These are phyloP conservation scores for Backusella macrospora DNA, from an alignment of 192 early-diverging fungal genomes.

Conservation along the genomic window DNA sequence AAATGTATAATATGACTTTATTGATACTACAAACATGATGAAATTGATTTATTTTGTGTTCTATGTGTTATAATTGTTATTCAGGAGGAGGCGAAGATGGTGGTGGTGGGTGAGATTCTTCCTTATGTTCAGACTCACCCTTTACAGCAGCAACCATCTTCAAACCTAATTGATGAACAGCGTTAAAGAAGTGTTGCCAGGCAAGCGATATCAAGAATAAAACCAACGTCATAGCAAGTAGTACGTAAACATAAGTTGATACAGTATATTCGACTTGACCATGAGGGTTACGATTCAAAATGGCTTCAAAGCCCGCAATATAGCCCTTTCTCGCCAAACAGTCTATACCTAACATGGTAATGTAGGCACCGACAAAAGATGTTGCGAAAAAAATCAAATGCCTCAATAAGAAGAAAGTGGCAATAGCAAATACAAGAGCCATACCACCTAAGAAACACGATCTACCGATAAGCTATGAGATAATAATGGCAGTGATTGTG, in stretches of 20 bases:
- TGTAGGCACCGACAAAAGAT: not conserved
- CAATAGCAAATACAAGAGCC: not conserved
- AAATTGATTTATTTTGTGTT: too few relatives aligned
- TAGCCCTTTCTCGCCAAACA: not conserved
- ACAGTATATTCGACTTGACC: not conserved
- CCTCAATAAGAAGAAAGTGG: not conserved
- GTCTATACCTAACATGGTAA: not conserved
- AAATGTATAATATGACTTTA: too few relatives aligned
- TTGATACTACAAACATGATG: not conserved
- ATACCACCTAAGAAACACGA: not conserved
- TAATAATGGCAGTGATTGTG: not conserved
- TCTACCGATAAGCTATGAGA: not conserved
- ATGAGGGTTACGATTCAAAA: not conserved
- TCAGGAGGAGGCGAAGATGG: not conserved
- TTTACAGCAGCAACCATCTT: not conserved
- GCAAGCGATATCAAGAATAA: slow-evolving; percentile 17
- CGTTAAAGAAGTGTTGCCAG: not conserved
- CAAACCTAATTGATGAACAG: slow-evolving; percentile 22
- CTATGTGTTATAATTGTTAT: not conserved
- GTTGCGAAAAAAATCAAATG: not conserved
- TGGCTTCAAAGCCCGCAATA: not conserved
- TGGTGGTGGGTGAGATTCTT: not conserved
- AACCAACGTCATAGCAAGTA: not conserved
- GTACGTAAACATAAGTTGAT: not conserved
- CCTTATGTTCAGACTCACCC: not conserved